Conservation (phyloP, 176 grass and related monocot species). For the Chloris gayana region DNA sequence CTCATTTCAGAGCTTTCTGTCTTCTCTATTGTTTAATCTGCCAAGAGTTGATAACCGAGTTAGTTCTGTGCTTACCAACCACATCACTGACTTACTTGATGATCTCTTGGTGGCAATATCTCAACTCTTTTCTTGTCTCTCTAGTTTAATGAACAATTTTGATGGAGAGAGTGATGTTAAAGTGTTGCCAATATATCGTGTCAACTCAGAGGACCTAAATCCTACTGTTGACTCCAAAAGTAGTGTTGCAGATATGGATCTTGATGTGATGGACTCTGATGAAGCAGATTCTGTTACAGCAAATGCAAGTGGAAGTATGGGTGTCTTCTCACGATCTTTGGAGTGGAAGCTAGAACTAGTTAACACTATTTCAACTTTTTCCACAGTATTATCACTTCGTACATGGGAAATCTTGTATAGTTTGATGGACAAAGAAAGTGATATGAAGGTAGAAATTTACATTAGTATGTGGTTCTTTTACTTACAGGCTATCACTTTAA, state of each 20-base stretch:
- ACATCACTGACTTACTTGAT: conserved; percentile 56
- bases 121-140: conserved; percentile 64
- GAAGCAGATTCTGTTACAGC: conserved; percentile 57
- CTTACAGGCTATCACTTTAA: conserved; percentile 21
- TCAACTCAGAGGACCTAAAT: conserved; percentile 52
- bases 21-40: conserved; percentile 67
- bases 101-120: conserved; percentile 66
- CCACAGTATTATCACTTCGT: conserved; percentile 60
- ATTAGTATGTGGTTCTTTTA: conserved; percentile 18
- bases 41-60: conserved; percentile 40
- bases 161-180: conserved; percentile 49
- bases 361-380: conserved; percentile 69
- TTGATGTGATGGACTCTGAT: conserved; percentile 66
- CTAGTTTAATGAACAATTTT: conserved; percentile 46
- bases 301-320: conserved; percentile 49
- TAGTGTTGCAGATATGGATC: conserved; percentile 78
- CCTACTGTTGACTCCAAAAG: conserved; percentile 43
- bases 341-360: conserved; percentile 70
- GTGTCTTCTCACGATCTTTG: conserved; percentile 52
- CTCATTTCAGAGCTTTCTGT: conserved; percentile 65
- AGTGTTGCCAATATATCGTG: conserved; percentile 47
- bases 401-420: conserved; percentile 82
- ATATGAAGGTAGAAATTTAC: conserved; percentile 61
- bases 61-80: conserved; percentile 47
- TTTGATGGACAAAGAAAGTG: conserved; percentile 60